Evolutionary conservation across 2,329 filamentous ascomycete genomes (phyloP), one percentile per base, ranked within the genome.

Genomic region (Penicillium hesseltinei): DNA sequence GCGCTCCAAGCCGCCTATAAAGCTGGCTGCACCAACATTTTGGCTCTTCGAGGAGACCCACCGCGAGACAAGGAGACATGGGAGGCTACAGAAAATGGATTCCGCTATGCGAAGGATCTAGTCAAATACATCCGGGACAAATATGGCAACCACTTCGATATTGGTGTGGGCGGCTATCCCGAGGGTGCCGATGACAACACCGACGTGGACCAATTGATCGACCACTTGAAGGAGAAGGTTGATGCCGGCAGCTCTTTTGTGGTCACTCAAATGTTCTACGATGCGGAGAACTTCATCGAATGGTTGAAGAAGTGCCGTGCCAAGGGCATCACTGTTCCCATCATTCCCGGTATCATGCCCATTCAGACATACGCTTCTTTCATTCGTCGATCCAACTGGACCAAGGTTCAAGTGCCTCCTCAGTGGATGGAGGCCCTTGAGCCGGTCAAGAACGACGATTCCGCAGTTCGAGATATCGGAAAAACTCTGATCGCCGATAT

Each of bases 221-320:
- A 94, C 63, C 94, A 97, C 74, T 78, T 99, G 70, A 97, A 97
- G 79, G 90, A 97, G 75, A 99, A 99, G 80, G 88, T 97, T 35
- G 94, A 99, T 72, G 90, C 91, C 58, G 94, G 94, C 51, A 92
- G 89, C 61, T 88, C 89, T 7, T 99, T 97, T 73, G 90, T 99
- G 62, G 90, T 99, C 53, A 97, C 94, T 0, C 94, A 99, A 78
- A 99, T 99, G 94, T 97, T 97, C 78, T 99, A 99, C 80, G 93
- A 99, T 70, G 92, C 86, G 49, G 93, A 99, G 70, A 93, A 94
- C 72, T 99, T 99, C 77, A 77, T 97, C 53, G 84, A 87, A 52
- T 99, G 94, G 94, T 89, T 95, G 38, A 81, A 84, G 65, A 94
- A 90, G 73, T 92, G 93, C 58, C 88, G 92, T 49, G 91, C 88